phyloP scores from a whole-genome alignment of 352 stramenopile genomes.

The Phytophthora syringae region DNA sequence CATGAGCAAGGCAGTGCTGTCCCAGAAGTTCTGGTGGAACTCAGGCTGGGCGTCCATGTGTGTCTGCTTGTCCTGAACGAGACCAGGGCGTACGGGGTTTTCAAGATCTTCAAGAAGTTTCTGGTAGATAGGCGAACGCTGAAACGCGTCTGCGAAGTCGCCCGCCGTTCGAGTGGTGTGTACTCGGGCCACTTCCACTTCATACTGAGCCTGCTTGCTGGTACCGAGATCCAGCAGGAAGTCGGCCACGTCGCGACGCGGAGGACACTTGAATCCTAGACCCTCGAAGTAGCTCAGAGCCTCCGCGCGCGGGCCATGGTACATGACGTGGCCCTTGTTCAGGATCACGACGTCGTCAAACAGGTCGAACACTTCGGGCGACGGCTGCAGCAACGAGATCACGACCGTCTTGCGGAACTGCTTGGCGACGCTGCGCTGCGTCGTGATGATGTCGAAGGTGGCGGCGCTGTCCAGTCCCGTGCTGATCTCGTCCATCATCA shows the following conservation, averaged over 20 bases:
- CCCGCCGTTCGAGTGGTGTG: slow-evolving; percentile 24
- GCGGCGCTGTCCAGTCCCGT: slow-evolving; percentile 71
- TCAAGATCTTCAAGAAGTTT: slow-evolving; percentile 23
- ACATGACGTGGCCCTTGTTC: slow-evolving; percentile 90
- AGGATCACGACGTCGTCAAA: slow-evolving; percentile 96
- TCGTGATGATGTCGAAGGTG: slow-evolving; percentile 70
- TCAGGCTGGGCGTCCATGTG: slow-evolving; percentile 73
- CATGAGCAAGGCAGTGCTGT: slow-evolving; percentile 30
- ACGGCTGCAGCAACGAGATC: slow-evolving; percentile 89
- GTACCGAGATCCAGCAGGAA: slow-evolving; percentile 84
- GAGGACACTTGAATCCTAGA: slow-evolving; percentile 65
- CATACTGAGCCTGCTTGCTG: slow-evolving; percentile 44
- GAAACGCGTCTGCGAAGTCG: slow-evolving; percentile 34
- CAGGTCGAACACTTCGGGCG: slow-evolving; percentile 91
- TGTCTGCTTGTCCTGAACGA: slow-evolving; percentile 51
- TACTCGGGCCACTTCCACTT: slow-evolving; percentile 11
- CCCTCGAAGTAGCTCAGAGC: slow-evolving; percentile 81
- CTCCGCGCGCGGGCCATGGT: slow-evolving; percentile 70
- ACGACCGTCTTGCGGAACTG: slow-evolving; percentile 60
- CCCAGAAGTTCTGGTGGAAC: slow-evolving; percentile 42
- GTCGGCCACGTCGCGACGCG: slow-evolving; percentile 84
- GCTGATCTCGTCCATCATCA: slow-evolving; percentile 87
- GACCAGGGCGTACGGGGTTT: background rate
- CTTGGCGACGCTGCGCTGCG: slow-evolving; percentile 54
- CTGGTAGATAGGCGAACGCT: slow-evolving; percentile 17